Conservation (phyloP, 441 rosid genomes). For the Jatropha multifida region DNA sequence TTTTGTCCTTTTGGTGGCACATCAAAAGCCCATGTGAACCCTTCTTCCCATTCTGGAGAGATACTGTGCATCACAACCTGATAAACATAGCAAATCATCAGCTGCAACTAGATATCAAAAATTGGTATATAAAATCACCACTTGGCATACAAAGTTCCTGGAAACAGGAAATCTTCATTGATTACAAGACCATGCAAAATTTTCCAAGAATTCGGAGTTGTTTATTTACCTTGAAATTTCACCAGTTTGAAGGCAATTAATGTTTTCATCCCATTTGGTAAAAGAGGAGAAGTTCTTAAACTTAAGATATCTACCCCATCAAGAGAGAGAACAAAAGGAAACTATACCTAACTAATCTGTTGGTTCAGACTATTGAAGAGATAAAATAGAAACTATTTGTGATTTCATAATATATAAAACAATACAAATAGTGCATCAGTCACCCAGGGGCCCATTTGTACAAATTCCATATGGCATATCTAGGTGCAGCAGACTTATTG, state of each 20-base stretch:
- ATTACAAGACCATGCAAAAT: neutral
- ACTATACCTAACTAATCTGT: neutral
- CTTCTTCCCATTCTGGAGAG: conserved; percentile 89
- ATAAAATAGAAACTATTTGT: neutral
- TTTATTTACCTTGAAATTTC: neutral
- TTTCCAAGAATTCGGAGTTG: neutral
- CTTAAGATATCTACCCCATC: neutral
- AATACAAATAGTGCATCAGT: neutral
- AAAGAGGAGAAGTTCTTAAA: neutral
- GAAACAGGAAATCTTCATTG: neutral
- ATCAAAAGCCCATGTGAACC: conserved; percentile 89
- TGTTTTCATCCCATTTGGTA: neutral
- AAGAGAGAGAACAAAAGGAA: neutral
- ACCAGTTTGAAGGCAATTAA: neutral
- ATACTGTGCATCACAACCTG: conserved; percentile 74
- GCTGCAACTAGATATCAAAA: neutral
- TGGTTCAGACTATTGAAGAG: neutral
- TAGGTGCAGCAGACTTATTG: neutral
- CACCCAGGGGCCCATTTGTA: too few species aligned
- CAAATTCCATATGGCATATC: neutral
- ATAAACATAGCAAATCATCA: conserved; percentile 11
- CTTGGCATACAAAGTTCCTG: neutral
- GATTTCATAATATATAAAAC: neutral
- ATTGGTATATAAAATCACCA: neutral
- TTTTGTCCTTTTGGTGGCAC: conserved; percentile 95